Percentiles rank a stretch among this genome's conserved stretches.
Conservation (phyloP, 495 filamentous ascomycete species). For the Oidiodendron maius region DNA sequence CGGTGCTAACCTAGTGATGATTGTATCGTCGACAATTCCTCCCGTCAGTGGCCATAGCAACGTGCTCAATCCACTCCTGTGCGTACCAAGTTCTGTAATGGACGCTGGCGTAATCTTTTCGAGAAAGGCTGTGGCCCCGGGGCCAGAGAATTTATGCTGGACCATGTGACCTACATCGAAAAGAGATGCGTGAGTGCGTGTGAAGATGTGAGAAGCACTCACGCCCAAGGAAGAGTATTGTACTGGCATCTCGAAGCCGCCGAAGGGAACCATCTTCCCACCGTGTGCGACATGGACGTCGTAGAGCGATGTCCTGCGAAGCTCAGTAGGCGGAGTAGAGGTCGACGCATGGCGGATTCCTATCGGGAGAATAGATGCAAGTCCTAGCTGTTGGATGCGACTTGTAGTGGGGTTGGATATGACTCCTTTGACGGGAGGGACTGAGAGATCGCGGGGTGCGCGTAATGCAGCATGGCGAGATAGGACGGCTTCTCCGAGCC, state of each 20-base stretch:
- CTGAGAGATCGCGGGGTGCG: constrained; percentile 11
- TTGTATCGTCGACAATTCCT: constrained; percentile 89
- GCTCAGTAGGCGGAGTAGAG: constrained; percentile 10
- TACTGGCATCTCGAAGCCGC: constrained; percentile 88
- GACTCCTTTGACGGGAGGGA: constrained; percentile 24
- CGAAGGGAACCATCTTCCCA: constrained; percentile 96
- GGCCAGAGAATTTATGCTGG: constrained; percentile 63
- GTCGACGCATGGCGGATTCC: constrained; percentile 14
- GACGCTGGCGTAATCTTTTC: constrained; percentile 73
- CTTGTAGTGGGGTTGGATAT: not conserved
- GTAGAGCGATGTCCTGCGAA: constrained; percentile 72
- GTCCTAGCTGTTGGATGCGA: not conserved
- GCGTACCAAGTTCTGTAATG: constrained; percentile 45
- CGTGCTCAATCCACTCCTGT: constrained; percentile 72
- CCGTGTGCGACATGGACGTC: constrained; percentile 74
- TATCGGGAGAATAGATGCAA: not conserved
- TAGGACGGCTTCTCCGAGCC: constrained; percentile 20
- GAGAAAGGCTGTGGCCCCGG: constrained; percentile 71
- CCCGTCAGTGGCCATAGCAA: constrained; percentile 73
- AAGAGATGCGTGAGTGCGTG: constrained; percentile 75
- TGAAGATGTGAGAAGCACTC: constrained; percentile 78
- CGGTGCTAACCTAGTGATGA: constrained; percentile 69
- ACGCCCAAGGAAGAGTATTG: constrained; percentile 74
- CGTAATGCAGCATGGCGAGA: constrained; percentile 7
- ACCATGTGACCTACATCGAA: constrained; percentile 87